A percentile compares a stretch with the other conserved stretches of the same genome.
These are phyloP conservation scores for Cicer bijugum DNA, from an alignment of 306 rosid species.

Conservation along the genomic window DNA sequence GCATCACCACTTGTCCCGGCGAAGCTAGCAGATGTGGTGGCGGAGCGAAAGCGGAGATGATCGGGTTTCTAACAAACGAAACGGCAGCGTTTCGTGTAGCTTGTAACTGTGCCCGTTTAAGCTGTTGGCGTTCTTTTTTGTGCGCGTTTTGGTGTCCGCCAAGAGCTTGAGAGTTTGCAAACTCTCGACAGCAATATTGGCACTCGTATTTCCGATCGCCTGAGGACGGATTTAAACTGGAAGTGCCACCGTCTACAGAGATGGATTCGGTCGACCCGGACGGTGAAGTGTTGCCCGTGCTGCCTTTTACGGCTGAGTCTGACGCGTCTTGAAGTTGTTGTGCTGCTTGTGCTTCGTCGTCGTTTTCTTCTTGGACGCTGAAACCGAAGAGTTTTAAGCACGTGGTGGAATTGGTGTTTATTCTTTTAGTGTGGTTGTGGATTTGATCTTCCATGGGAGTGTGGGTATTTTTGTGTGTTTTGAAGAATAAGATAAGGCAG, in stretches of 20 bases:
- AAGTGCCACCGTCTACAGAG: not conserved
- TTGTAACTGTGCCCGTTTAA: slow-evolving; percentile 83
- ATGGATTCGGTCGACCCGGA: slow-evolving; percentile 70
- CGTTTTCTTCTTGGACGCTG: slow-evolving; percentile 61
- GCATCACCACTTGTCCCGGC: slow-evolving; percentile 56
- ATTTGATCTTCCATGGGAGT: slow-evolving; percentile 50
- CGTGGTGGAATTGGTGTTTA: slow-evolving; percentile 52
- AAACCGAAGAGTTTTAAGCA: slow-evolving; percentile 85
- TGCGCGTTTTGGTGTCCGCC: slow-evolving; percentile 89
- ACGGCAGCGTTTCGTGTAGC: slow-evolving; percentile 78
- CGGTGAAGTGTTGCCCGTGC: slow-evolving; percentile 40
- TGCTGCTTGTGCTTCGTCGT: not conserved
- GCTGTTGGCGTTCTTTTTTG: slow-evolving; percentile 78
- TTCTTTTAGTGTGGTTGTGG: slow-evolving; percentile 52
- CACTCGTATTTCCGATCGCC: slow-evolving; percentile 64
- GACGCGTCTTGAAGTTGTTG: slow-evolving; percentile 49
- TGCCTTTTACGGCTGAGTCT: slow-evolving; percentile 48
- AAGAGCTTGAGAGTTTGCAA: slow-evolving; percentile 67
- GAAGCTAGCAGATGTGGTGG: slow-evolving; percentile 75
- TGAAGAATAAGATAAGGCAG: not conserved
- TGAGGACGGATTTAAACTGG: slow-evolving; percentile 48
- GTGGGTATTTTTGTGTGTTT: not conserved
- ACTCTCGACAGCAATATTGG: slow-evolving; percentile 64
- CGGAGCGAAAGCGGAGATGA: slow-evolving; percentile 83
- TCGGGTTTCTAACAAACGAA: slow-evolving; percentile 76